Evolutionary conservation across 352 stramenopile genomes (phyloP).

Genomic region (Phytophthora uliginosa): DNA sequence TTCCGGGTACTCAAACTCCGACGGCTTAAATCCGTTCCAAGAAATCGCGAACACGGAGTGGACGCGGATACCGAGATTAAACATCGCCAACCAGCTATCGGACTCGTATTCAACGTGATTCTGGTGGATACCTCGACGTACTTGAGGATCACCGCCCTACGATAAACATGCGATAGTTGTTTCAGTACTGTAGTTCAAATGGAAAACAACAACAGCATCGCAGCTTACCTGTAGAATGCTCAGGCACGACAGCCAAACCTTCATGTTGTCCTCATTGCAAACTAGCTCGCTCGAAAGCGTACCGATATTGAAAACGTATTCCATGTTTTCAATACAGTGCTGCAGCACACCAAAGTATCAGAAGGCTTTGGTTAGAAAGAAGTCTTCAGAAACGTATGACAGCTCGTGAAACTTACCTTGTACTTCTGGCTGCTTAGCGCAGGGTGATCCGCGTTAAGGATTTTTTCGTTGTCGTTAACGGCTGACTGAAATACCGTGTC

Average conservation of each 20-base stretch:
- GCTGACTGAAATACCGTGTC: constrained; percentile 73
- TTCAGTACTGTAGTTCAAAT: constrained; percentile 14
- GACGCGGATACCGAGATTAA: constrained; percentile 90
- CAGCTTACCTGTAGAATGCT: constrained; percentile 67
- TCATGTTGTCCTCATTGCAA: constrained; percentile 73
- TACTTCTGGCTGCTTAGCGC: constrained; percentile 89
- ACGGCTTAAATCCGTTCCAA: constrained; percentile 74
- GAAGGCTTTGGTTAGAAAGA: neutral
- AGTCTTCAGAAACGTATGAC: neutral
- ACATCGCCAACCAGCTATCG: constrained; percentile 91
- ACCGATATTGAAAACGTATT: constrained; percentile 89
- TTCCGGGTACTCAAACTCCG: constrained; percentile 42
- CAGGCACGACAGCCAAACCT: constrained; percentile 80
- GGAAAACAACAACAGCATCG: neutral
- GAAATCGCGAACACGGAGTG: constrained; percentile 87
- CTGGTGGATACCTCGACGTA: constrained; percentile 72
- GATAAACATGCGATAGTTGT: constrained; percentile 1
- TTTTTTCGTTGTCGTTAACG: constrained; percentile 45
- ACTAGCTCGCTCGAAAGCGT: constrained; percentile 83
- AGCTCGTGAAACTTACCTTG: constrained; percentile 60
- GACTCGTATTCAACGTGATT: constrained; percentile 92
- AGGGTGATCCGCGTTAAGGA: constrained; percentile 80
- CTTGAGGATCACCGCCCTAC: constrained; percentile 82
- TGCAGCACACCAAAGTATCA: constrained; percentile 26
- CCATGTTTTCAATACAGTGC: constrained; percentile 90